These are phyloP conservation scores for Lachnellula hyalina DNA, from an alignment of 2,329 filamentous ascomycete genomes.

Conservation along the genomic window DNA sequence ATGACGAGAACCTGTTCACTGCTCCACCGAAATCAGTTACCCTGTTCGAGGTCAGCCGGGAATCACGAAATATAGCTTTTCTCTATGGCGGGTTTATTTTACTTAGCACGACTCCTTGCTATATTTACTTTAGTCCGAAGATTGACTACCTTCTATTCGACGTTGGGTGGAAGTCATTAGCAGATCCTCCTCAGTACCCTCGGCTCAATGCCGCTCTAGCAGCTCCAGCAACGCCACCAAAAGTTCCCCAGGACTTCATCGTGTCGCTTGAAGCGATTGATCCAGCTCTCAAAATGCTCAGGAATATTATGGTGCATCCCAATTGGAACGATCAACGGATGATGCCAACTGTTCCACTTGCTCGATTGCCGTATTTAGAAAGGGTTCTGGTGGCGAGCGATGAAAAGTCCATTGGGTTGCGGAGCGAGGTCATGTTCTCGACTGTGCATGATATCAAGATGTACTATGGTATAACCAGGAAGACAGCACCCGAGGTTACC, in stretches of 20 bases:
- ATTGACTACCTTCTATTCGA: conserved; percentile 19
- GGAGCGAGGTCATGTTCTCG: conserved; percentile 17
- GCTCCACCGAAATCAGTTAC: not conserved
- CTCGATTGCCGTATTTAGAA: conserved; percentile 10
- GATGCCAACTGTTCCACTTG: conserved; percentile 11
- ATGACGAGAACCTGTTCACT: not conserved
- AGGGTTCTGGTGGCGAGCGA: conserved; percentile 19
- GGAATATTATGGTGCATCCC: conserved; percentile 23
- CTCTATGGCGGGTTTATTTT: conserved; percentile 4
- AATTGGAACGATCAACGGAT: conserved; percentile 17
- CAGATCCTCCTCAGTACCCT: too few relatives aligned
- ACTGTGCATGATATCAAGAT: conserved; percentile 20
- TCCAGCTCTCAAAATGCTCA: conserved; percentile 5
- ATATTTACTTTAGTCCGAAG: conserved; percentile 6
- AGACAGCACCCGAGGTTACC: not conserved
- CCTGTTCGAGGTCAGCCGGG: conserved; percentile 1
- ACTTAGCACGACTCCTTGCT: not conserved
- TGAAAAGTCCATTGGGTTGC: conserved; percentile 20
- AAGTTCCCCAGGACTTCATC: conserved; percentile 9
- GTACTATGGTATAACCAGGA: conserved; percentile 14
- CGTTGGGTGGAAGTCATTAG: conserved; percentile 13
- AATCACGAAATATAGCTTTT: conserved; percentile 5
- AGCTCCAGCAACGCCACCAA: not conserved
- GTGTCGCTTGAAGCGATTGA: conserved; percentile 7
- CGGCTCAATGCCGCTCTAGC: not conserved